Base-by-base conservation (phyloP, 305 asterid genomes). In the Striga hermonthica region DNA sequence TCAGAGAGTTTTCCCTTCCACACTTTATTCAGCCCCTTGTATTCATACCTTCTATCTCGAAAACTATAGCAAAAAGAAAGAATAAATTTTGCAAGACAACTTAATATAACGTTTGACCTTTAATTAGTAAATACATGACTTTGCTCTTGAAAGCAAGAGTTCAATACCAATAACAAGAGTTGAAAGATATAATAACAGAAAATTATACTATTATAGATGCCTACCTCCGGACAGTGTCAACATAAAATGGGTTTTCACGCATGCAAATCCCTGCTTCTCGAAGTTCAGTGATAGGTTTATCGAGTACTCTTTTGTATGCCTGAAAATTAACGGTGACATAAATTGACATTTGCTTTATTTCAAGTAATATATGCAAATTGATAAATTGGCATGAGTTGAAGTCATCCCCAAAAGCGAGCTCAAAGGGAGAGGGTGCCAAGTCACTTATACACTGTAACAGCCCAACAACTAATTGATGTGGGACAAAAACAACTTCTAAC, bases 251-350 rank as follows among this genome's bases (percentile, higher is more conserved):
- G 80, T 93, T 93, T 82, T 93, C 99, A 62, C 99, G 88, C 99
- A 93, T 93, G 81, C 99, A 93, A 79, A 93, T 88, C 79, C 95
- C 96, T 60, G 99, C 99, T 76, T 93, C 97, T 72, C 95, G 96
- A 76, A 90, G 82, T 79, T 88, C 99, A 28, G 95, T 83, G 68
- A 88, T 89, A 78, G 99, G 99, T 74, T 90, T 93, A 74, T 86
- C 64, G 57, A 93, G 91, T 43, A 93, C 99, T 81, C 97, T 84
- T 82, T 88, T 93, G 77, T 90, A 93, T 53, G 97, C 99, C 98
- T 93, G 53, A 44, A 67, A 75, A 57, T 58, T 66, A 72, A 65
- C 72, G 37, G 56, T 67, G 67, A 65, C 55, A 48, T 41, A 66
- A 22, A 22, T 22, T 22, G 60, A 59, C 59, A 73, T 69, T 62